Evolutionary conservation across 169 alveolate genomes (phyloP).

Genomic region (Babesia bovis): DNA sequence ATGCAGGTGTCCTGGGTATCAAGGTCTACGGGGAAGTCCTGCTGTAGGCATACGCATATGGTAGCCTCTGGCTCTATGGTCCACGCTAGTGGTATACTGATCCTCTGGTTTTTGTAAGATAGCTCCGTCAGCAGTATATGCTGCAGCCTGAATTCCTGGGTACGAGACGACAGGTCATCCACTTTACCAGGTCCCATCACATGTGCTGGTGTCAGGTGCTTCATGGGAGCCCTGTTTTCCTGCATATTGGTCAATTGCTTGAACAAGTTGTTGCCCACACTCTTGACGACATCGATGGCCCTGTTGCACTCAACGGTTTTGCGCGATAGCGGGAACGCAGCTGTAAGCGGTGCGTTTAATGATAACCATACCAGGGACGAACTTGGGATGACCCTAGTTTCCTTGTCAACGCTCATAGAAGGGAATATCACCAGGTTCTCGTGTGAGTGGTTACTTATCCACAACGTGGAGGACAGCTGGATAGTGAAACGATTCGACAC

Average conservation of each 20-base stretch:
- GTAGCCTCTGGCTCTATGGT: conserved; percentile 39
- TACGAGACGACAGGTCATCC: not conserved
- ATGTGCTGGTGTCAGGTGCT: conserved; percentile 36
- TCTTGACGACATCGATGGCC: conserved; percentile 10
- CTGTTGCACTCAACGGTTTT: conserved; percentile 25
- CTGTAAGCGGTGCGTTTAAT: conserved; percentile 7
- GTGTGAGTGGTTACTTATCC: conserved; percentile 47
- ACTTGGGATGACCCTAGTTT: conserved; percentile 14
- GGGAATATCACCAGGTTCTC: conserved; percentile 66
- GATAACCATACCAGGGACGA: conserved; percentile 22
- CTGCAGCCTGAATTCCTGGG: conserved; percentile 32
- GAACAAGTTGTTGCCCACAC: conserved; percentile 37
- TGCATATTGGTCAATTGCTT: conserved; percentile 38
- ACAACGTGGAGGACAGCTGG: conserved; percentile 54
- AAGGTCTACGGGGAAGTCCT: conserved; percentile 37
- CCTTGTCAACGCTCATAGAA: conserved; percentile 20
- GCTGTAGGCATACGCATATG: conserved; percentile 51
- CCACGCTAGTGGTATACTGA: conserved; percentile 60
- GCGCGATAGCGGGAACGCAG: conserved; percentile 24
- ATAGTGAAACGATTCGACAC: conserved; percentile 33
- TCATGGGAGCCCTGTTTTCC: conserved; percentile 24
- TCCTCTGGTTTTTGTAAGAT: conserved; percentile 10
- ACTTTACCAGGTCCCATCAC: conserved; percentile 9
- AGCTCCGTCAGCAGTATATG: conserved; percentile 34
- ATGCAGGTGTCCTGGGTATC: not conserved